These are phyloP conservation scores for Biscutella laevigata DNA, from an alignment of 441 rosid species.

Conservation along the genomic window DNA sequence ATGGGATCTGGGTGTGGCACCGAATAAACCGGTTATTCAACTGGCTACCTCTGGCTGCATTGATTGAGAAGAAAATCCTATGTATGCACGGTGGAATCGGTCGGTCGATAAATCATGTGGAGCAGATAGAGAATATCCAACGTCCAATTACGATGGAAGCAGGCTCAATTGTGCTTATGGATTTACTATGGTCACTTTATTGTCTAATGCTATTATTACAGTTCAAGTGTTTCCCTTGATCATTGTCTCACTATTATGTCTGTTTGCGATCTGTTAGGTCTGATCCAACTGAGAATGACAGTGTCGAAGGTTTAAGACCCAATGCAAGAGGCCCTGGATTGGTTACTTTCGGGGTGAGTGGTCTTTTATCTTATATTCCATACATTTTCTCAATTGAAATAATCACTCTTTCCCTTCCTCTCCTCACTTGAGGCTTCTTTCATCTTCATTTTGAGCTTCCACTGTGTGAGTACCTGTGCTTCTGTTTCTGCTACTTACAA, in stretches of 20 bases:
- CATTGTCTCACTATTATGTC: background rate
- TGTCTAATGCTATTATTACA: slow-evolving; percentile 6
- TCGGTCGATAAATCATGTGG: slow-evolving; percentile 91
- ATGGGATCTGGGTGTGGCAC: slow-evolving; percentile 99
- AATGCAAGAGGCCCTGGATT: slow-evolving; percentile 99
- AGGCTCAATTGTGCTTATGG: slow-evolving; percentile 96
- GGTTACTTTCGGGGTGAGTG: slow-evolving; percentile 94
- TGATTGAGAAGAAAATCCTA: slow-evolving; percentile 92
- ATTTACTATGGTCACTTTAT: slow-evolving; percentile 76
- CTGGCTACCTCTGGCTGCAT: no score
- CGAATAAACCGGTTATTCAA: slow-evolving; percentile 91
- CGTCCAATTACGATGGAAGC: slow-evolving; percentile 99
- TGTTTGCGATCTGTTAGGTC: slow-evolving; percentile 47
- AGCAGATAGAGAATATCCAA: slow-evolving; percentile 86
- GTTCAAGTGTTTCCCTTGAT: slow-evolving; percentile 2
- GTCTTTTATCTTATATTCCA: background rate
- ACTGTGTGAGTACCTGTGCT: no score
- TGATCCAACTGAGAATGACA: slow-evolving; percentile 99
- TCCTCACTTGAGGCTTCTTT: background rate
- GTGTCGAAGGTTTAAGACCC: slow-evolving; percentile 94
- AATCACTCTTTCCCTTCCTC: background rate
- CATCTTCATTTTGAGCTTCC: background rate
- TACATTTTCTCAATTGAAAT: background rate
- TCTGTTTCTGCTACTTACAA: slow-evolving; percentile 12
- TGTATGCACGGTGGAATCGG: slow-evolving; percentile 99